phyloP scores from a whole-genome alignment of 805 yeast species.

The Hermanozyma aechmeae region DNA sequence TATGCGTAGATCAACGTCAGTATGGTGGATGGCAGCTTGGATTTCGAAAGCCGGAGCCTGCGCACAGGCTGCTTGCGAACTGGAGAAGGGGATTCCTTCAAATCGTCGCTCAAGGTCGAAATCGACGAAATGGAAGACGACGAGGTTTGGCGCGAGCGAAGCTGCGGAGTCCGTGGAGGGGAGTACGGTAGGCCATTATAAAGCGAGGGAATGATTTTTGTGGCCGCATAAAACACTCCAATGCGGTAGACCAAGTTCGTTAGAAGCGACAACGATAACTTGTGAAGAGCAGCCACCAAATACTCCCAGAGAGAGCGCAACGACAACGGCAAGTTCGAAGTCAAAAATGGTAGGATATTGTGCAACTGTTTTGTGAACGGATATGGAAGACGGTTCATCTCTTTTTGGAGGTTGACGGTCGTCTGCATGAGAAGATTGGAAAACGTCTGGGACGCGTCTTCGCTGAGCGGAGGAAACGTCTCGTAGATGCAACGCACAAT shows the following conservation, averaged over 20 bases:
- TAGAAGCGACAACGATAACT: slow-evolving; percentile 72
- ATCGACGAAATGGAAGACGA: slow-evolving; percentile 13
- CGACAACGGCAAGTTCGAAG: slow-evolving; percentile 45
- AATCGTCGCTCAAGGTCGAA: neutral
- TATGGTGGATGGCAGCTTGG: slow-evolving; percentile 18
- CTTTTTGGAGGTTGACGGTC: slow-evolving; percentile 21
- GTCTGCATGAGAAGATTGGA: slow-evolving; percentile 24
- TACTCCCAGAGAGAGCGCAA: slow-evolving; percentile 48
- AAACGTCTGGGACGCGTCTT: slow-evolving; percentile 28
- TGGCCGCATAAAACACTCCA: slow-evolving; percentile 82
- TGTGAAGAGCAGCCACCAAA: slow-evolving; percentile 40
- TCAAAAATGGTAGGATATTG: slow-evolving; percentile 32
- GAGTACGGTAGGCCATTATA: slow-evolving; percentile 30
- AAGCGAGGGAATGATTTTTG: slow-evolving; percentile 82
- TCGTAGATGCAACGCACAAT: slow-evolving; percentile 90
- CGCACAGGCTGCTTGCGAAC: slow-evolving; percentile 1
- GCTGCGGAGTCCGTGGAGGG: slow-evolving; percentile 33
- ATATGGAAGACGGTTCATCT: slow-evolving; percentile 29
- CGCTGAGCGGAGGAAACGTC: slow-evolving; percentile 80
- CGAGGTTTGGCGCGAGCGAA: slow-evolving; percentile 25
- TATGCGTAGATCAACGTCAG: slow-evolving; percentile 69
- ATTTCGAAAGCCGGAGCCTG: neutral
- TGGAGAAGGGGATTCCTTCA: slow-evolving; percentile 4
- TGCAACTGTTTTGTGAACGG: slow-evolving; percentile 16
- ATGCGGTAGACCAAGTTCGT: slow-evolving; percentile 79